phyloP scores from a whole-genome alignment of 805 yeast genomes.

The Scheffersomyces ergatensis region DNA sequence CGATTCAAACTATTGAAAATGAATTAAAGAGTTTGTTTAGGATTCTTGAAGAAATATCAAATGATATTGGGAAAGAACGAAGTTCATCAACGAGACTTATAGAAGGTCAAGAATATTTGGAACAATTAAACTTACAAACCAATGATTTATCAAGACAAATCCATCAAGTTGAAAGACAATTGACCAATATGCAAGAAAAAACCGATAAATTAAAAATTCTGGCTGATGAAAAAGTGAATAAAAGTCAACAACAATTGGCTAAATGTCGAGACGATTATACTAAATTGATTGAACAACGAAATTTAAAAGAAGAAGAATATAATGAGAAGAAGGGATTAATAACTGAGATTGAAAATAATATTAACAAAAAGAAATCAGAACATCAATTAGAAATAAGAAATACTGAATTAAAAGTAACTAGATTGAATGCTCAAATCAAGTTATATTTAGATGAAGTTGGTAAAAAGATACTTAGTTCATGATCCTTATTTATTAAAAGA shows the following conservation, averaged over 20 bases:
- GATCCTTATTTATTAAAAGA: not conserved
- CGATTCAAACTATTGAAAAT: constrained; percentile 46
- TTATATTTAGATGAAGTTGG: constrained; percentile 53
- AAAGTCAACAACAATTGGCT: constrained; percentile 39
- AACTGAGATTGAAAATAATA: constrained; percentile 40
- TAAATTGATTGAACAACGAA: constrained; percentile 46
- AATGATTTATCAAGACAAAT: constrained; percentile 26
- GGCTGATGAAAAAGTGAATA: constrained; percentile 43
- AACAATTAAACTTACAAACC: constrained; percentile 30
- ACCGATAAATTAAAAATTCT: constrained; percentile 41
- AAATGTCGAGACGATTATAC: constrained; percentile 46
- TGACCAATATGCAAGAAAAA: constrained; percentile 47
- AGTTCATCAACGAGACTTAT: constrained; percentile 34
- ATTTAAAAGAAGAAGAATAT: constrained; percentile 47
- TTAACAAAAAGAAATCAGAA: constrained; percentile 33
- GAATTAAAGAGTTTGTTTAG: constrained; percentile 45
- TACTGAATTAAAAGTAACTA: constrained; percentile 52
- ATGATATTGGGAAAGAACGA: constrained; percentile 41
- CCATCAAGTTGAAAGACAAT: constrained; percentile 36
- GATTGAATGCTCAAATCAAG: constrained; percentile 53
- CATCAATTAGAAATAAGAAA: constrained; percentile 53
- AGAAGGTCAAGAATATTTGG: constrained; percentile 39
- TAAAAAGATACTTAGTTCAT: constrained; percentile 19
- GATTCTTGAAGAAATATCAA: constrained; percentile 48
- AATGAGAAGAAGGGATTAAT: constrained; percentile 48